Evolutionary conservation across 345 rosid genomes (phyloP).

Genomic region (Salix dunnii): DNA sequence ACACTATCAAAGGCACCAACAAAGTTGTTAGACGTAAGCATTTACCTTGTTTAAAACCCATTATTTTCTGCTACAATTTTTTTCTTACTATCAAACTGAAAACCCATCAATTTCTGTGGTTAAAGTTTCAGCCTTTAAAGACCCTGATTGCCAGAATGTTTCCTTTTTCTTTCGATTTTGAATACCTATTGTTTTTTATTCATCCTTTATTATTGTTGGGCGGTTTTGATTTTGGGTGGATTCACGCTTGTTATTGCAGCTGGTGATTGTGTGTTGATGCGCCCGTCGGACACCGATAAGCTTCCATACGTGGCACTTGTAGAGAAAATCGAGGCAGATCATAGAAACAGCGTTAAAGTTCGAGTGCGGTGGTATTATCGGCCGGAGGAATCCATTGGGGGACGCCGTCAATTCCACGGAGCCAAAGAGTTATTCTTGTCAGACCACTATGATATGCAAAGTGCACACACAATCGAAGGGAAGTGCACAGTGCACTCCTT

Average conservation of each 20-base stretch:
- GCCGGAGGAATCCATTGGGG: conserved; percentile 86
- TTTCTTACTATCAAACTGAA: not conserved
- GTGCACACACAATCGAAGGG: conserved; percentile 81
- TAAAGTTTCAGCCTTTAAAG: not conserved
- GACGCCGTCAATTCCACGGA: conserved; percentile 83
- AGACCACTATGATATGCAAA: conserved; percentile 70
- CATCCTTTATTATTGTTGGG: not conserved
- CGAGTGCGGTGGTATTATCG: conserved; percentile 80
- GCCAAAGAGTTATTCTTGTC: conserved; percentile 78
- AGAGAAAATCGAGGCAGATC: conserved; percentile 80
- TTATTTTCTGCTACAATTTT: not conserved
- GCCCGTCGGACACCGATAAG: conserved; percentile 73
- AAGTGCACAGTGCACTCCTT: conserved; percentile 78
- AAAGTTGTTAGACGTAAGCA: conserved; percentile 59
- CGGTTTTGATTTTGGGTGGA: not conserved
- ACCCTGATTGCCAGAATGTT: conserved; percentile 5
- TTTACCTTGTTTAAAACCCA: conserved; percentile 7
- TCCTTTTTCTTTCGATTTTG: not conserved
- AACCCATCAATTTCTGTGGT: not conserved
- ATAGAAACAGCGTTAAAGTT: conserved; percentile 68
- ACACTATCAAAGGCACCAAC: conserved; percentile 73
- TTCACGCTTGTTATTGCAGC: conserved; percentile 35
- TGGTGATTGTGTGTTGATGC: conserved; percentile 81
- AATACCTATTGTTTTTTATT: not conserved
- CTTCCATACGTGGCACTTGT: conserved; percentile 79